Evolutionary conservation across 2,329 filamentous ascomycete genomes (phyloP), one percentile per base, ranked within the genome.

Genomic region (Beauveria pseudobassiana): DNA sequence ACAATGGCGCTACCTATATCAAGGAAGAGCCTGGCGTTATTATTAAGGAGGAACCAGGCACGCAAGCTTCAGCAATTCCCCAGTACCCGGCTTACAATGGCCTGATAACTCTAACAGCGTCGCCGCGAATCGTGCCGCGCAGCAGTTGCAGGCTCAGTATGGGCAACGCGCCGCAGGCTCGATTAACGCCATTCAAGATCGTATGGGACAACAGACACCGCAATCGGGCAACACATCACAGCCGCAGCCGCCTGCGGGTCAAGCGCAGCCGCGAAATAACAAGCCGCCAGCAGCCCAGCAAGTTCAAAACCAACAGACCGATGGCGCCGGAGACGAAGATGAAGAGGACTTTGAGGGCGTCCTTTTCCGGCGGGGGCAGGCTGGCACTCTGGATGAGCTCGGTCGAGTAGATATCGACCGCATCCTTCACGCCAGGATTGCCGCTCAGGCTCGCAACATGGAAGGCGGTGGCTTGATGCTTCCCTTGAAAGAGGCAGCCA

Each of bases 401-500:
- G 83, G 82, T 26, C 78, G 83, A 57, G 73, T 86, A 5, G 84
- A 87, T 60, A 86, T 91, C 63, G 89, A 93, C 69, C 76, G 80
- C 51, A 77, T 89, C 70, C 83, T 93, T 67, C 88, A 89, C 66
- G 78, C 82, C 57, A 85, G 87, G 67, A 85, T 93, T 64, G 80
- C 85, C 59, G 82, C 84, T 51, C 81, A 82, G 66, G 87, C 87
- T 9, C 85, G 83, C 71, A 78, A 80, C 65, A 87, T 91, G 78
- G 87, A 93, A 71, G 90, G 86, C 54, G 90, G 86, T 50, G 86
- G 90, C 8, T 76, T 93, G 62, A 91, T 93, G 88, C 73, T 92
- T 20, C 87, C 90, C 2, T 78, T 92, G 12, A 80, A 82, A 66
- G 79, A 87, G 65, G 81, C 82, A 14, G 74, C 74, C 7, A 78